A percentile compares a stretch with the other conserved stretches of the same genome.
Conservation (phyloP, 2,329 filamentous ascomycete species). For the Oidium heveae region DNA sequence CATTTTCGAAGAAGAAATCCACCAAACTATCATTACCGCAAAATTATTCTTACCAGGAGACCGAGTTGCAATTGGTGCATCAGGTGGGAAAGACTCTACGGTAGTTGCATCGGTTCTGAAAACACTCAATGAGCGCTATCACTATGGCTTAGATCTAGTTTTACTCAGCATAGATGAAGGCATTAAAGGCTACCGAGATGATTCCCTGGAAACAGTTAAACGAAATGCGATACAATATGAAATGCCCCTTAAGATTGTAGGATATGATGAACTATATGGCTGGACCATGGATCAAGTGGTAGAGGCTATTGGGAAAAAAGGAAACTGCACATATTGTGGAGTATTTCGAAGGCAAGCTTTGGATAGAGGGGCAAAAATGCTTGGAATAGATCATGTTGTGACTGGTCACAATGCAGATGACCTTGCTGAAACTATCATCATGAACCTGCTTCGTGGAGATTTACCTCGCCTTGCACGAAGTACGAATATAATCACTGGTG, state of each 20-base stretch:
- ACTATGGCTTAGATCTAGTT: constrained; percentile 65
- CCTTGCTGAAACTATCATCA: constrained; percentile 87
- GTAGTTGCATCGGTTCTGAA: constrained; percentile 87
- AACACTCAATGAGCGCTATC: constrained; percentile 71
- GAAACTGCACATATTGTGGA: constrained; percentile 96
- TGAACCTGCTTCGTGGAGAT: constrained; percentile 87
- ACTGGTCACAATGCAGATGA: constrained; percentile 97
- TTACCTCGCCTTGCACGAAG: constrained; percentile 65
- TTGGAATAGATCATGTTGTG: constrained; percentile 79
- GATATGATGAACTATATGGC: constrained; percentile 81
- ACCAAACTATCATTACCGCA: constrained; percentile 68
- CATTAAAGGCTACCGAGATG: constrained; percentile 89
- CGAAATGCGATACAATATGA: constrained; percentile 75
- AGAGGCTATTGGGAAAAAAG: constrained; percentile 85
- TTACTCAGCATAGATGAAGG: constrained; percentile 89
- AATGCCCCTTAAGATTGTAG: constrained; percentile 77
- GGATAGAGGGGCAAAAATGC: constrained; percentile 67
- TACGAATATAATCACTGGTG: constrained; percentile 69
- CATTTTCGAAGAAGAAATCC: constrained; percentile 79
- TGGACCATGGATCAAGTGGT: constrained; percentile 99
- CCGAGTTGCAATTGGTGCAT: constrained; percentile 78
- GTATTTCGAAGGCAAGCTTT: constrained; percentile 87
- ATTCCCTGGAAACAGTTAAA: constrained; percentile 90
- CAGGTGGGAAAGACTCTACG: constrained; percentile 91
- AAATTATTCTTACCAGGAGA: constrained; percentile 67